phyloP scores from a whole-genome alignment of 306 rosid species.

The Trichosanthes cucumerina region DNA sequence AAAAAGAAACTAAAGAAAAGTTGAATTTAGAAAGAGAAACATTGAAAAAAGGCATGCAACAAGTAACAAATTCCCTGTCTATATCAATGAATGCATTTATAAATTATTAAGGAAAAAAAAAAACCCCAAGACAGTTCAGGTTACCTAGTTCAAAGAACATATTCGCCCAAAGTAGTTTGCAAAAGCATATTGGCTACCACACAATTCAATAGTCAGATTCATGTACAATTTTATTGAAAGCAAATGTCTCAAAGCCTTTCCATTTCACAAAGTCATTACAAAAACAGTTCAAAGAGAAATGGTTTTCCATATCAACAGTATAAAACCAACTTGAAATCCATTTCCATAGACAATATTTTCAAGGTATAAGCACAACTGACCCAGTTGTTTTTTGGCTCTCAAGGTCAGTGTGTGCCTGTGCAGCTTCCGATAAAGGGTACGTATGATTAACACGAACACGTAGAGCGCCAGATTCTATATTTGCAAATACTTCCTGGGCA shows the following conservation, averaged over 20 bases:
- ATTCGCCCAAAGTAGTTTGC: background rate
- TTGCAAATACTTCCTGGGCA: constrained; percentile 64
- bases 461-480: constrained; percentile 41
- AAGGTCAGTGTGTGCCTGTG: constrained; percentile 68
- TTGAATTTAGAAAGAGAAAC: background rate
- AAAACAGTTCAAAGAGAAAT: background rate
- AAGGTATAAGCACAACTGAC: constrained; percentile 72
- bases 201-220: background rate
- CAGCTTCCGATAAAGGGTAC: constrained; percentile 67
- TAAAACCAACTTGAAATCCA: background rate
- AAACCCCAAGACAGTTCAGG: no score
- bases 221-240: background rate
- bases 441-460: constrained; percentile 70
- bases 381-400: constrained; percentile 77
- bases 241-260: background rate
- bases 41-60: background rate
- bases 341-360: constrained; percentile 1
- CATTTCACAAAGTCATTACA: background rate
- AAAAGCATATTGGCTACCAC: background rate
- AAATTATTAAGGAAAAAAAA: no score
- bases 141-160: no score
- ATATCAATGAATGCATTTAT: no score
- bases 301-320: background rate
- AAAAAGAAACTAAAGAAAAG: background rate
- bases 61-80: background rate